Evolutionary conservation across 129 eudicot genomes (phyloP), one percentile per base, ranked within the genome.

Genomic region (Erigeron canadensis): DNA sequence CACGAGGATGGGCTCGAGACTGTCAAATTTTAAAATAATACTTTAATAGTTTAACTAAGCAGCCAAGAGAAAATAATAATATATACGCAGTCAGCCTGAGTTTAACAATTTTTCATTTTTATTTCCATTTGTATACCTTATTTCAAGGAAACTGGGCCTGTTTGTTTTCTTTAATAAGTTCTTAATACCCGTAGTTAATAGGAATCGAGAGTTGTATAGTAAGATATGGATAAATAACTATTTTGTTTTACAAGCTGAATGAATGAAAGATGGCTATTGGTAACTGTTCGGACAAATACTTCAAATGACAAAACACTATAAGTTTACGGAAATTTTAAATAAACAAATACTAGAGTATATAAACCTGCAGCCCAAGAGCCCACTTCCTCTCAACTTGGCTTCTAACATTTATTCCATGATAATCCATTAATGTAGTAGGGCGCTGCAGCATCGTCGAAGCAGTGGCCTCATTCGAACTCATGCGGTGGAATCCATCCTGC

Each of bases 1-100:
- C 95, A 78, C 98, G 90, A 48, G 98, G 98, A 72, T 87, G 96
- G 50, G 98, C 98, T 65, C 95, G 90, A 54, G 98, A 93, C 98
- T 93, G 81, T 60, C 12, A 21, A 70, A 78, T 63, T 4, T 63
- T 16, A 54, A 61, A 67, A 67, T 9, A 28, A 51, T 28, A 28
- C 34, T 28, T 28, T 28, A 28, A 28, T 28, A 28, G 34, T 28
- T 28, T 28, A 28, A 28, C 34, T 28, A 28, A 28, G 34, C 34
- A 28, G 34, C 34, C 34, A 28, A 28, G 34, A 3, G 34, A 3
- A 0, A 28, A 28, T n/a, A 28, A 28, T 3, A 28, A 28, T 28
- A 28, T 1, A 28, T 28, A 28, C 34, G 34, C 34, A 28, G 34
- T 28, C 3, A 3, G 34, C 34, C 34, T 28, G 34, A 28, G 3